These are phyloP conservation scores for Ceratobasidium sp. DNA, from an alignment of 1,284 basidiomycete species.

Conservation along the genomic window DNA sequence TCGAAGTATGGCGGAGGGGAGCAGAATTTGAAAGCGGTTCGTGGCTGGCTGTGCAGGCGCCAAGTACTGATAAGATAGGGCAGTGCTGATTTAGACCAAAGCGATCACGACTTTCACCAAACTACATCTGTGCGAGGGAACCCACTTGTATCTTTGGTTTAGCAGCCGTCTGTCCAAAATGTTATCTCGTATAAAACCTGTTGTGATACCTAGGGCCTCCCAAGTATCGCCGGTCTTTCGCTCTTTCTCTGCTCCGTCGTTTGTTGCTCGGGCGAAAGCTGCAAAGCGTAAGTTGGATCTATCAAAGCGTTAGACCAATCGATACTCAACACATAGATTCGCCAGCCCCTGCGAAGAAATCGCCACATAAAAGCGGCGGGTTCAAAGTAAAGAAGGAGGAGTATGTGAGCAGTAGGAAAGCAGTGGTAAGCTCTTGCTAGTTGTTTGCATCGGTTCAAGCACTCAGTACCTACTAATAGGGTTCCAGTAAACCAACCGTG, in stretches of 20 bases:
- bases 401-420: slow-evolving; percentile 5
- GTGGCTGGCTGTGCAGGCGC: slow-evolving; percentile 9
- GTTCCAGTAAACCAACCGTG: not conserved
- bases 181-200: not conserved
- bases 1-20: slow-evolving; percentile 13
- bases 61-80: slow-evolving; percentile 17
- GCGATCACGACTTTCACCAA: not conserved
- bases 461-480: not conserved
- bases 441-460: not conserved
- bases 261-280: slow-evolving; percentile 28
- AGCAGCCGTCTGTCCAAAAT: not conserved
- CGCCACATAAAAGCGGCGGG: slow-evolving; percentile 6
- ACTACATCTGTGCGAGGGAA: not conserved
- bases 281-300: slow-evolving; percentile 27
- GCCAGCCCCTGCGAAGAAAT: not conserved
- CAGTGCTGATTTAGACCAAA: not conserved
- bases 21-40: not conserved
- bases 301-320: not conserved
- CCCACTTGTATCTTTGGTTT: not conserved
- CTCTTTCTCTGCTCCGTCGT: slow-evolving; percentile 20
- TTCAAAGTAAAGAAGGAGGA: slow-evolving; percentile 41
- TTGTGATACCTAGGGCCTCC: not conserved
- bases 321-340: not conserved
- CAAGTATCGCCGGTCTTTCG: not conserved
- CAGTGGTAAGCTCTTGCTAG: not conserved